These are phyloP conservation scores for Heterobasidion occidentale DNA, from an alignment of 1,284 basidiomycete genomes.

Conservation along the genomic window DNA sequence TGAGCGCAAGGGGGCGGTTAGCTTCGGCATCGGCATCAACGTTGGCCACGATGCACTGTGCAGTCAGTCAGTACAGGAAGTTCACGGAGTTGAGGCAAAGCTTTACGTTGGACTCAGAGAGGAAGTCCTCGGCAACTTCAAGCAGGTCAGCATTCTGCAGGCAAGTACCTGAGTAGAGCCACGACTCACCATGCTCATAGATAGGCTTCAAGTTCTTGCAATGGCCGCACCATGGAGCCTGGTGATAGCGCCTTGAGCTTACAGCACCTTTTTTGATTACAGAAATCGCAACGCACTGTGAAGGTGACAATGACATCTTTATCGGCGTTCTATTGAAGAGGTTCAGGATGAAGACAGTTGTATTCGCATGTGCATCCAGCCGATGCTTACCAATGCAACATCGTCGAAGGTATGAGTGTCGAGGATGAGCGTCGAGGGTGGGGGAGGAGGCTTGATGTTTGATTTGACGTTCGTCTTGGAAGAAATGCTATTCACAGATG, in stretches of 20 bases:
- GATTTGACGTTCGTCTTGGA: constrained; percentile 77
- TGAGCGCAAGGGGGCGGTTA: constrained; percentile 70
- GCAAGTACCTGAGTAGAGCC: too few relatives aligned
- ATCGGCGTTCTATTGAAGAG: constrained; percentile 43
- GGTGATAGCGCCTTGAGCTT: not conserved
- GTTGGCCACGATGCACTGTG: constrained; percentile 81
- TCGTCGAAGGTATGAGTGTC: constrained; percentile 71
- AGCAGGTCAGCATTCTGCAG: not conserved
- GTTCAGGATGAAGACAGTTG: not conserved
- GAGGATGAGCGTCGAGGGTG: constrained; percentile 64
- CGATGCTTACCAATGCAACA: constrained; percentile 51
- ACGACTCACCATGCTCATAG: constrained; percentile 58
- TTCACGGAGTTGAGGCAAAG: constrained; percentile 6
- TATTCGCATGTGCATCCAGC: constrained; percentile 1
- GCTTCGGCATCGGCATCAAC: constrained; percentile 82
- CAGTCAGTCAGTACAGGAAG: not conserved
- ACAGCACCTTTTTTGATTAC: too few relatives aligned
- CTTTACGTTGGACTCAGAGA: constrained; percentile 64
- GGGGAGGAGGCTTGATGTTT: constrained; percentile 78
- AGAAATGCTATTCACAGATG: constrained; percentile 45
- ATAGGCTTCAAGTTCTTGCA: constrained; percentile 84
- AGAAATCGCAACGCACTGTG: constrained; percentile 41
- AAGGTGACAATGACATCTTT: constrained; percentile 90
- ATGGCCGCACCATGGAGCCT: constrained; percentile 84
- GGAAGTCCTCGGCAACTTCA: constrained; percentile 71